Evolutionary conservation across 176 grass and related monocot genomes (phyloP).

Genomic region (Raddia distichophylla): DNA sequence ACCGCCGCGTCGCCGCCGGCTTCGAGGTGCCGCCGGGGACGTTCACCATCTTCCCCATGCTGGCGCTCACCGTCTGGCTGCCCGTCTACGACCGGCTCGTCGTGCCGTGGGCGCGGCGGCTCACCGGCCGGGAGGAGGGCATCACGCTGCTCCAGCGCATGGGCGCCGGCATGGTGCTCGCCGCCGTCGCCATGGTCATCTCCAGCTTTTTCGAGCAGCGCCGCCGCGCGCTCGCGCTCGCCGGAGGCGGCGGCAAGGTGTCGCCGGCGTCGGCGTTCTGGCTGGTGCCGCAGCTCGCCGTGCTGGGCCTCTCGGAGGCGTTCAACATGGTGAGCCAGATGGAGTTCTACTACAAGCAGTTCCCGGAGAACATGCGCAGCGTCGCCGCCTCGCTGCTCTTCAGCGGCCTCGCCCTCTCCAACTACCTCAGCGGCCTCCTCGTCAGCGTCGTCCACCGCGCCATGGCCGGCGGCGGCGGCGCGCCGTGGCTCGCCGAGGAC

Average conservation of each 20-base stretch:
- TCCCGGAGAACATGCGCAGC: constrained; percentile 86
- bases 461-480: background rate
- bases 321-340: constrained; percentile 72
- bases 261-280: constrained; percentile 60
- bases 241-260: background rate
- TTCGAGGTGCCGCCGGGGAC: constrained; percentile 61
- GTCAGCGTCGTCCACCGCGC: constrained; percentile 44
- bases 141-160: constrained; percentile 72
- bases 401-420: constrained; percentile 52
- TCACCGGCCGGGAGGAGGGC: constrained; percentile 54
- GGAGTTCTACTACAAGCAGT: constrained; percentile 87
- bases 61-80: constrained; percentile 73
- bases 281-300: constrained; percentile 63
- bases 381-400: constrained; percentile 65
- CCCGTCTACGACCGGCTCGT: constrained; percentile 63
- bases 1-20: constrained; percentile 42
- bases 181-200: constrained; percentile 53
- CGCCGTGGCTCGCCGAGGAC: constrained; percentile 60
- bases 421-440: constrained; percentile 62
- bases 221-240: background rate
- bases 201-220: constrained; percentile 45
- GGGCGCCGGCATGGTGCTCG: constrained; percentile 63
- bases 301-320: constrained; percentile 61
- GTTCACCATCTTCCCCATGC: constrained; percentile 67
- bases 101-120: constrained; percentile 42